These are phyloP conservation scores for Irpex sp. DNA, from an alignment of 1,284 basidiomycete genomes.

Conservation along the genomic window DNA sequence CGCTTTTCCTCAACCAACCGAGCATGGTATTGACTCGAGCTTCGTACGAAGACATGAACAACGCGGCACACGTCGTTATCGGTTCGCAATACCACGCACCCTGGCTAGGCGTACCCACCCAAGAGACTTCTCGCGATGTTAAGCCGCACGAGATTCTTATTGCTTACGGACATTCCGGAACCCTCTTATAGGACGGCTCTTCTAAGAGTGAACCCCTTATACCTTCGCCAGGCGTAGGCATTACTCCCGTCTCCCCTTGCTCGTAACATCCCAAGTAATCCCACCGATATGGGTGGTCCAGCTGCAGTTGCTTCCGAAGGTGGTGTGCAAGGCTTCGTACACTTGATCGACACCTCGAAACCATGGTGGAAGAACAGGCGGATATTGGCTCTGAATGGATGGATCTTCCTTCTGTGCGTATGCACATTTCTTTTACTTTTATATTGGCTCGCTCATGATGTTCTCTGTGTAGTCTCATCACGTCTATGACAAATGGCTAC, in stretches of 20 bases:
- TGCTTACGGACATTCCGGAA: background rate
- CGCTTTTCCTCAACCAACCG: background rate
- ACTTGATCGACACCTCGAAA: slow-evolving; percentile 22
- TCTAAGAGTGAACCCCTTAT: background rate
- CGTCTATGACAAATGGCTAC: slow-evolving; percentile 71
- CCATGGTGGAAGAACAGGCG: slow-evolving; percentile 30
- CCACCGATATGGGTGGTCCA: slow-evolving; percentile 23
- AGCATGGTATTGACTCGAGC: background rate
- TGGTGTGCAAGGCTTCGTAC: slow-evolving; percentile 18
- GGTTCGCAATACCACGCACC: background rate
- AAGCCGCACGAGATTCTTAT: background rate
- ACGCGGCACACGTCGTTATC: background rate
- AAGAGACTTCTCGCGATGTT: background rate
- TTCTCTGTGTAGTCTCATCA: slow-evolving; percentile 49
- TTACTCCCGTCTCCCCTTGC: background rate
- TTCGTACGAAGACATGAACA: background rate
- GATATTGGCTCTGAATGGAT: slow-evolving; percentile 55
- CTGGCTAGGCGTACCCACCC: background rate
- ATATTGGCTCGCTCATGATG: background rate
- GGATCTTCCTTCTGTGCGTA: slow-evolving; percentile 53
- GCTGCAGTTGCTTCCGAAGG: slow-evolving; percentile 20
- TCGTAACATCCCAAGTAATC: background rate
- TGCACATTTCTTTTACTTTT: background rate
- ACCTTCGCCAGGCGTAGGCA: background rate
- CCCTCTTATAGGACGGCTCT: background rate